A percentile compares a stretch with the other conserved stretches of the same genome.
These are phyloP conservation scores for Entomortierella chlamydospora DNA, from an alignment of 192 early-diverging fungal species.

Conservation along the genomic window DNA sequence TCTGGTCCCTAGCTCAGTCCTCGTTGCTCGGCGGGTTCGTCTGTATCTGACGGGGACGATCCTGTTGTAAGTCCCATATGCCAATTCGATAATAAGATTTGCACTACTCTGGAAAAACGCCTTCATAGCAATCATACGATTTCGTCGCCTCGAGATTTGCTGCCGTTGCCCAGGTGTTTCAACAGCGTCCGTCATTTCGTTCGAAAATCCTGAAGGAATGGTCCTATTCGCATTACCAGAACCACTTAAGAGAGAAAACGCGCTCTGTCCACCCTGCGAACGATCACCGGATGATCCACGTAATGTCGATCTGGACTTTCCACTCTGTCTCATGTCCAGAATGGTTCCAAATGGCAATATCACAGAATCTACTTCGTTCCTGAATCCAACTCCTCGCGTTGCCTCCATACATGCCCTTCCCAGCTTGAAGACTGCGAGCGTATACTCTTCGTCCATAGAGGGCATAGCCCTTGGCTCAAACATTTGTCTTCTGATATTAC, in stretches of 20 bases:
- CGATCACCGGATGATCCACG: not conserved
- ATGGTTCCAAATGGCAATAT: conserved; percentile 56
- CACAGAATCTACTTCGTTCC: conserved; percentile 57
- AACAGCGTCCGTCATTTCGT: conserved; percentile 38
- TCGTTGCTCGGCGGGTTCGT: not conserved
- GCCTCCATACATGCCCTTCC: conserved; percentile 61
- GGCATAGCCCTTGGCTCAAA: conserved; percentile 58
- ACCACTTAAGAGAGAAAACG: conserved; percentile 7
- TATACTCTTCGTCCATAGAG: conserved; percentile 54
- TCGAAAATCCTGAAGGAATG: conserved; percentile 23
- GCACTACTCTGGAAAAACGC: conserved; percentile 35
- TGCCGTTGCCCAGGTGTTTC: conserved; percentile 36
- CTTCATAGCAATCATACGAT: conserved; percentile 36
- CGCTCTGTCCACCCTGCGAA: conserved; percentile 4
- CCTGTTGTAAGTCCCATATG: conserved; percentile 15
- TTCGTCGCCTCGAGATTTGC: conserved; percentile 23
- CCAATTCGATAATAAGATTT: conserved; percentile 18
- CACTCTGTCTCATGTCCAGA: conserved; percentile 34
- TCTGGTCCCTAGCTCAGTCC: conserved; percentile 4
- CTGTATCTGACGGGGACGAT: conserved; percentile 32
- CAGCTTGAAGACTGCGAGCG: conserved; percentile 59
- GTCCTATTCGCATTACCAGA: not conserved
- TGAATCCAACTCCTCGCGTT: conserved; percentile 55
- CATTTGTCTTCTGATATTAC: conserved; percentile 58
- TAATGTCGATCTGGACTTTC: not conserved